A percentile compares a stretch with the other conserved stretches of the same genome.
These are phyloP conservation scores for Cryphonectria japonica DNA, from an alignment of 2,329 filamentous ascomycete genomes.

Conservation along the genomic window DNA sequence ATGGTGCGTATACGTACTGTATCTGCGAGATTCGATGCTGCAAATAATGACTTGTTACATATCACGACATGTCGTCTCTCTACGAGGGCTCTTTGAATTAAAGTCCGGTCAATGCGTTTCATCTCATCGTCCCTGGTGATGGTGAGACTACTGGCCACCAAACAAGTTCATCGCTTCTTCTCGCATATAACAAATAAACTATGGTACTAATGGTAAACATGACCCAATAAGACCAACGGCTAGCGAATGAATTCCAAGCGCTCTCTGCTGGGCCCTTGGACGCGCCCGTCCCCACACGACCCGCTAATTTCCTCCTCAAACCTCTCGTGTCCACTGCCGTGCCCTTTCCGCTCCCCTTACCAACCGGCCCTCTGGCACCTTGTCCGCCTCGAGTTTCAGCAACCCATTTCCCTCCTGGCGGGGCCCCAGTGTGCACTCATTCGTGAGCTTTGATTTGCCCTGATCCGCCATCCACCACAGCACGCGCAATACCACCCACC, in stretches of 20 bases:
- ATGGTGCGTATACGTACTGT: background rate
- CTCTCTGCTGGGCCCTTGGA: constrained; percentile 2
- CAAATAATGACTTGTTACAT: background rate
- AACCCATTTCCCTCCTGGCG: constrained; percentile 26
- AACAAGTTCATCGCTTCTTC: constrained; percentile 14
- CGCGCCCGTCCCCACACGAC: constrained; percentile 19
- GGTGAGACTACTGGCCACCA: background rate
- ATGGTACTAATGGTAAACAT: background rate
- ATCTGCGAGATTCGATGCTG: background rate
- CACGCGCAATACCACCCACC: constrained; percentile 1
- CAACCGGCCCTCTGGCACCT: constrained; percentile 6
- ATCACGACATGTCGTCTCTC: background rate
- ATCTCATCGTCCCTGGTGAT: background rate
- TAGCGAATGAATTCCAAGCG: constrained; percentile 8
- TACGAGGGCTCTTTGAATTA: background rate
- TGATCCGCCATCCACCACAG: constrained; percentile 15
- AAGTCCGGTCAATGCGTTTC: background rate
- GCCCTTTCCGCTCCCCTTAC: constrained; percentile 17
- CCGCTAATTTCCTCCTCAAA: constrained; percentile 24
- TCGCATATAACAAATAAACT: background rate
- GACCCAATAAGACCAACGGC: background rate
- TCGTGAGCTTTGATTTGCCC: constrained; percentile 21
- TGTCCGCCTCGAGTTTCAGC: constrained; percentile 27
- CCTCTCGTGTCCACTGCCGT: constrained; percentile 21
- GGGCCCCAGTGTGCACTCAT: constrained; percentile 5